Evolutionary conservation across 345 rosid species (phyloP).

Genomic region (Microcos paniculata): DNA sequence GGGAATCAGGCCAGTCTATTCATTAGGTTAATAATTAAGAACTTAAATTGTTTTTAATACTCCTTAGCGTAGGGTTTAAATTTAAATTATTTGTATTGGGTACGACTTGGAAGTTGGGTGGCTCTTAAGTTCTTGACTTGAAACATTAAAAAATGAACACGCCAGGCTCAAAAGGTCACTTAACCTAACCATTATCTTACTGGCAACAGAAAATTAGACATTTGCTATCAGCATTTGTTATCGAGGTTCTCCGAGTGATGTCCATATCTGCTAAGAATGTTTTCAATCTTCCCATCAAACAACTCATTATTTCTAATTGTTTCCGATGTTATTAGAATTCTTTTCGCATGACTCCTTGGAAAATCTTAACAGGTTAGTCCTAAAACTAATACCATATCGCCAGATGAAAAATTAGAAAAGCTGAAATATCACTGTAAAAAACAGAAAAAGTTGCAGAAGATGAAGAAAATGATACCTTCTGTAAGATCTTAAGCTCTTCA

Average conservation of each 20-base stretch:
- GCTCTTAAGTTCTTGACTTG: not conserved
- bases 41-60: not conserved
- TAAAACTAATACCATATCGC: not conserved
- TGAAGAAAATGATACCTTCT: conserved; percentile 44
- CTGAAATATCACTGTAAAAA: not conserved
- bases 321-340: conserved; percentile 4
- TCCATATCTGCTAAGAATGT: conserved; percentile 19
- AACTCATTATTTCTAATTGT: conserved; percentile 7
- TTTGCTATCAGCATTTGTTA: not conserved
- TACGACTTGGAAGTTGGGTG: not conserved
- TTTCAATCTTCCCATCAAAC: not conserved
- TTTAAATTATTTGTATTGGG: not conserved
- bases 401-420: not conserved
- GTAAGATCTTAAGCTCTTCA: conserved; percentile 76
- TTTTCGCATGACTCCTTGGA: not conserved
- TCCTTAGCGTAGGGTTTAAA: not conserved
- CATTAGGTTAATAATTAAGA: too few species aligned
- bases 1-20: not conserved
- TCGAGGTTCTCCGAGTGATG: not conserved
- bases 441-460: not conserved
- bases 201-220: not conserved
- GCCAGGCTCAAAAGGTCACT: not conserved
- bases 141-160: not conserved
- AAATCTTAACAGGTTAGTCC: not conserved
- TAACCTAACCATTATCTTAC: not conserved